phyloP scores from a whole-genome alignment of 2,329 filamentous ascomycete species.

The Cryphonectria naterciae region DNA sequence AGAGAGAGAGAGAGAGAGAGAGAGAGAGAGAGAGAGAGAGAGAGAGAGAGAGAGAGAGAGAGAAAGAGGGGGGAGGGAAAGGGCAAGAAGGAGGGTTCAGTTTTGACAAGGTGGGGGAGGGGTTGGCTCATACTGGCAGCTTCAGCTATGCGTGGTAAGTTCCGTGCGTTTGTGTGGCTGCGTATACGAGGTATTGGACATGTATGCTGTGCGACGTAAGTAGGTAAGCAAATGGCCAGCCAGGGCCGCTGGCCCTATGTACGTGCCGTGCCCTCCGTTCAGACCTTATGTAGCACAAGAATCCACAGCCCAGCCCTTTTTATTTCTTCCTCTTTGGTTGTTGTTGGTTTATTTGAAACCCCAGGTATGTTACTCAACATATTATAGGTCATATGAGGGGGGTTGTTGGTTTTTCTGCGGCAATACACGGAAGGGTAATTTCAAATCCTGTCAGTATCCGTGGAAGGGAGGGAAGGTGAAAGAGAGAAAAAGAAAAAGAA shows the following conservation, averaged over 20 bases:
- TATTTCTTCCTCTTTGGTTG: not conserved
- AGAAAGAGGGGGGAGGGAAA: not conserved
- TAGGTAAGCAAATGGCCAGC: not conserved
- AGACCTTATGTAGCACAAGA: not conserved
- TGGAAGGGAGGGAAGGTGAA: no score
- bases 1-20: no score
- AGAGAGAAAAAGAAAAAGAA: no score
- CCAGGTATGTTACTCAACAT: not conserved
- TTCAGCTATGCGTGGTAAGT: not conserved
- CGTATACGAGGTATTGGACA: no score
- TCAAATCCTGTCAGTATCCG: not conserved
- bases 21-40: no score
- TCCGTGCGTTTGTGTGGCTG: no score
- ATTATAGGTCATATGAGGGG: not conserved
- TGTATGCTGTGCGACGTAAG: not conserved
- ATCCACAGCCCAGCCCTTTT: not conserved
- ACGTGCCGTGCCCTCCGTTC: not conserved
- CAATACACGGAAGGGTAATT: not conserved
- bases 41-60: no score
- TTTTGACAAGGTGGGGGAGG: no score
- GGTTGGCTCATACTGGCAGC: no score
- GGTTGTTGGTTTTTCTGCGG: not conserved
- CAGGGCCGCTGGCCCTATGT: no score
- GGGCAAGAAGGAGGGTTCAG: not conserved
- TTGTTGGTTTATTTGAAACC: not conserved